Evolutionary conservation across 768 basidiomycete species (phyloP), one percentile per base, ranked within the genome.

Genomic region (Auricularia cornea): DNA sequence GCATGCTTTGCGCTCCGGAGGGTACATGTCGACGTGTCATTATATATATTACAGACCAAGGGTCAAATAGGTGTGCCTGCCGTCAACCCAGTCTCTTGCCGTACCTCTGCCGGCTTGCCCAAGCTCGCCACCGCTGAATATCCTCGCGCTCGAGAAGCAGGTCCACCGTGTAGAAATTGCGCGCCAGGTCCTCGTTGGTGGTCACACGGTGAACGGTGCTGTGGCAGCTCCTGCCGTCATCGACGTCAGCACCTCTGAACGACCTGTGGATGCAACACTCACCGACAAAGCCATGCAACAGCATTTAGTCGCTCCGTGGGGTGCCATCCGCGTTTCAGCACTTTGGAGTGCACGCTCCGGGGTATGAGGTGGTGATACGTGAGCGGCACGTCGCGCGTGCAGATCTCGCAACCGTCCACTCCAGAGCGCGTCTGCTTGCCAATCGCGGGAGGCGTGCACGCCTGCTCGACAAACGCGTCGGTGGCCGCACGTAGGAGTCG

Each of bases 281-380:
- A 68, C 69, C 83, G 71, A 69, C 84, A 87, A 28, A 85, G 72
- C 84, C 83, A 86, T 20, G 84, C 84, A 10, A 86, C 83, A 4
- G 81, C 80, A 64, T 83, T 83, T 31, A 85, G 60, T 78, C 81
- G 78, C 35, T 72, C 68, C 68, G 81, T 77, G 0, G 78, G 71
- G 69, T 85, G 84, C 84, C 84, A 84, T 57, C 78, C 79, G 70
- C 79, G 80, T 76, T 83, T 85, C 44, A 81, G 66, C n/a, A 74
- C 83, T 69, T 83, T 85, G 2, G 75, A 72, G 64, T 87, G 84
- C 20, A 72, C 77, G 26, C 80, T 79, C 30, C 81, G 77, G 2
- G 84, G 84, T 54, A 86, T 83, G 32, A 86, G 77, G 64, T 85
- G 84, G 69, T 85, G 84, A 68, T 84, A 86, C 23, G 84, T 85